Percentiles rank a stretch among this genome's conserved stretches.
Conservation (phyloP, 768 basidiomycete genomes). For the Kondoa subrosea region DNA sequence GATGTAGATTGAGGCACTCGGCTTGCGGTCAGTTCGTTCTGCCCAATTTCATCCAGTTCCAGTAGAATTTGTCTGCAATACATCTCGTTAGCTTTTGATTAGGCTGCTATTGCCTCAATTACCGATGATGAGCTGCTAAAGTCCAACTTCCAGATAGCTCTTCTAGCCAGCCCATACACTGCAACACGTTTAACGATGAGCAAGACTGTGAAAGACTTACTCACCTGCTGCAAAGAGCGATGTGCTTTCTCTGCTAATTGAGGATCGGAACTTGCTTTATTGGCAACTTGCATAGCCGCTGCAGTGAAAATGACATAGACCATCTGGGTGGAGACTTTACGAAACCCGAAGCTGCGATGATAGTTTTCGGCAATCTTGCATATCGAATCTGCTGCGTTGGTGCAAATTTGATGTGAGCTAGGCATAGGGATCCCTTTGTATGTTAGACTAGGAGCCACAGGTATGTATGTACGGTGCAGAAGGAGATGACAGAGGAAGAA, state of each 20-base stretch:
- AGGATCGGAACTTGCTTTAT: background rate
- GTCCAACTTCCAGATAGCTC: background rate
- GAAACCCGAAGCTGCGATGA: conserved; percentile 4
- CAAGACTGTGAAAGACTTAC: no score
- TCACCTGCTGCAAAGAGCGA: background rate
- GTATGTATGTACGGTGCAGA: conserved; percentile 2
- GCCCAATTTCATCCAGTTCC: background rate
- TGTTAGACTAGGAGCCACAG: background rate
- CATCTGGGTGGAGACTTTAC: conserved; percentile 1
- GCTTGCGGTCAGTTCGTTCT: background rate
- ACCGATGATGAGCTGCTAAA: background rate
- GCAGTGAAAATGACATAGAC: background rate
- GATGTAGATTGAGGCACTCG: background rate
- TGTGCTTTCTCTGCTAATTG: background rate
- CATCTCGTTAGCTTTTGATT: no score
- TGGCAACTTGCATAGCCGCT: background rate
- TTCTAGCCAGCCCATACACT: background rate
- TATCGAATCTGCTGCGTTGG: conserved; percentile 2
- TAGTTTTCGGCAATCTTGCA: background rate
- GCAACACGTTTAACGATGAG: no score
- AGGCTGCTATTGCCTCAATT: no score
- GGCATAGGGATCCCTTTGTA: background rate
- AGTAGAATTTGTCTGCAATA: background rate
- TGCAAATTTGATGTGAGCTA: background rate
- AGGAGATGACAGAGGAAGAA: background rate